Percentiles rank a stretch among this genome's conserved stretches.
Evolutionary conservation across 2,329 filamentous ascomycete species (phyloP).

Genomic region (Purpureocillium takamizusanense): DNA sequence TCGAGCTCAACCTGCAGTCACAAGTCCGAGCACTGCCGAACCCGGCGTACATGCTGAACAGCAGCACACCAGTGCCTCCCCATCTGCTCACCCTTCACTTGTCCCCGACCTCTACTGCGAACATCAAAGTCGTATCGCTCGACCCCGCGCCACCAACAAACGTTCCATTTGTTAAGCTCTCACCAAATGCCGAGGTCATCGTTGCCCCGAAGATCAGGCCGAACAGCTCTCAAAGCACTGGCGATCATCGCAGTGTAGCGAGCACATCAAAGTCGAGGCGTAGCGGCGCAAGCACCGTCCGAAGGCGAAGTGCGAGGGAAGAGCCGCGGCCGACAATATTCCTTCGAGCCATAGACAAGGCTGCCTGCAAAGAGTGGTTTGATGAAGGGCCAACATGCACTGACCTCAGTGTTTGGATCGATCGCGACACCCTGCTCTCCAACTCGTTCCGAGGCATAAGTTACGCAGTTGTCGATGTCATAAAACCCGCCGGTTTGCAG

Average conservation of each 20-base stretch:
- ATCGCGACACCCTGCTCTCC: conserved; percentile 63
- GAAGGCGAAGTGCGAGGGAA: conserved; percentile 48
- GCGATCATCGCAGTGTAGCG: conserved; percentile 70
- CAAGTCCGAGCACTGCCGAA: conserved; percentile 93
- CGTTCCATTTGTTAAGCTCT: conserved; percentile 80
- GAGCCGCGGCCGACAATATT: conserved; percentile 62
- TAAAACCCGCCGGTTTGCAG: conserved; percentile 71
- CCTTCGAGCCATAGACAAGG: conserved; percentile 68
- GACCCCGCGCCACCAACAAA: conserved; percentile 61
- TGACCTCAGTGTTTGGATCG: conserved; percentile 73
- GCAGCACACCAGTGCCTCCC: conserved; percentile 41
- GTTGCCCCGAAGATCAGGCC: conserved; percentile 87
- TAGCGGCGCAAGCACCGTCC: conserved; percentile 66
- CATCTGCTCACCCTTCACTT: conserved; percentile 88
- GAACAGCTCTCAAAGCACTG: conserved; percentile 55
- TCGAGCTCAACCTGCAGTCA: conserved; percentile 85
- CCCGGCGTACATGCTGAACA: conserved; percentile 52
- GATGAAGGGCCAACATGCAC: conserved; percentile 52
- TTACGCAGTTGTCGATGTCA: conserved; percentile 76
- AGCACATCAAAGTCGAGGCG: conserved; percentile 72
- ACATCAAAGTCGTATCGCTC: conserved; percentile 78
- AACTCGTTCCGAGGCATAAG: conserved; percentile 67
- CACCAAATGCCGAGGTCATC: conserved; percentile 90
- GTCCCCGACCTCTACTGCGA: conserved; percentile 90
- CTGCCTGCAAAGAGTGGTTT: conserved; percentile 66